Conservation (phyloP, 2,329 filamentous ascomycete species). For the Calonectria pseudoturangicola region DNA sequence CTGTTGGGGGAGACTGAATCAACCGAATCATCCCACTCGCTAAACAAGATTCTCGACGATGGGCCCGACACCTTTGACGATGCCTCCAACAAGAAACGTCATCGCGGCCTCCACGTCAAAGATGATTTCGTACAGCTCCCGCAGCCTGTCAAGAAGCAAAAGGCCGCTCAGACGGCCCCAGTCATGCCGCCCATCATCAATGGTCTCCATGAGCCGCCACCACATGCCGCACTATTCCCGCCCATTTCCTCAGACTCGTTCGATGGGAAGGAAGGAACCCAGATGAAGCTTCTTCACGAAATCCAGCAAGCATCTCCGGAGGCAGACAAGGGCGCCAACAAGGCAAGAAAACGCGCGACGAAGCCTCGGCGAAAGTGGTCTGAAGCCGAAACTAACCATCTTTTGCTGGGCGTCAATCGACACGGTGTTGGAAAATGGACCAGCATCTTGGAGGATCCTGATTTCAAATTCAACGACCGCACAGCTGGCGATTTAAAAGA, state of each 20-base stretch:
- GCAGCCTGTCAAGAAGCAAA: constrained; percentile 79
- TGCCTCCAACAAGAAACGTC: constrained; percentile 72
- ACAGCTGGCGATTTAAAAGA: constrained; percentile 79
- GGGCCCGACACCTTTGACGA: constrained; percentile 66
- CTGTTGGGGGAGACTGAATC: constrained; percentile 63
- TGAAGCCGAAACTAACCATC: constrained; percentile 78
- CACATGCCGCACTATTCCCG: constrained; percentile 76
- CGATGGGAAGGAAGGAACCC: constrained; percentile 67
- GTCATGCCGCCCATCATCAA: constrained; percentile 79
- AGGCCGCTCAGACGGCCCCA: constrained; percentile 72
- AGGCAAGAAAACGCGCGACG: constrained; percentile 71
- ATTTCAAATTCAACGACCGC: constrained; percentile 76
- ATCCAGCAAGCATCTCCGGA: constrained; percentile 60
- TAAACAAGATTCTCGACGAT: constrained; percentile 69
- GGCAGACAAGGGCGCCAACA: constrained; percentile 59
- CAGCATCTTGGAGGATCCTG: constrained; percentile 76
- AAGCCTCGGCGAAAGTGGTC: constrained; percentile 79
- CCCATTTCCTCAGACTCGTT: constrained; percentile 77
- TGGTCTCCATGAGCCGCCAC: constrained; percentile 77
- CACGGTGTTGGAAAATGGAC: constrained; percentile 81
- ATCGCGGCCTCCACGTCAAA: constrained; percentile 67
- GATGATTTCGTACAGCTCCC: constrained; percentile 79
- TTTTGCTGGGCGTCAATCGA: constrained; percentile 76
- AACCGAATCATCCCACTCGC: constrained; percentile 64
- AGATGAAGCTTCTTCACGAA: constrained; percentile 65